phyloP scores from a whole-genome alignment of 1,284 basidiomycete species.

The Anthracocystis panici-leucophaei region DNA sequence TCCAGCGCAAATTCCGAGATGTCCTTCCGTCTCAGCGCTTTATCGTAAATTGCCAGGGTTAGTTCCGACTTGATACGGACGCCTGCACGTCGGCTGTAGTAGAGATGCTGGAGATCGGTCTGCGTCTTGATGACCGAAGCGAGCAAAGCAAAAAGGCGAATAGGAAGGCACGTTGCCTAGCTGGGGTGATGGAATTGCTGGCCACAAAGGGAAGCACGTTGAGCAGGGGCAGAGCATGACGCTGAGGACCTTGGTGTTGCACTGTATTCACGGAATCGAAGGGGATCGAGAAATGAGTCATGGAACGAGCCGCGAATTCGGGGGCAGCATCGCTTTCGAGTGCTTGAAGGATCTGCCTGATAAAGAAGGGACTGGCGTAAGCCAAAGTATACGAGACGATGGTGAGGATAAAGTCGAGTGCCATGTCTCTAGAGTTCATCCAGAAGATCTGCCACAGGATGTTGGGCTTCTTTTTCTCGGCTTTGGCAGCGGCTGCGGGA shows the following conservation, averaged over 20 bases:
- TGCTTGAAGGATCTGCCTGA: constrained; percentile 48
- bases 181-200: constrained; percentile 11
- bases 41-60: constrained; percentile 87
- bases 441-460: constrained; percentile 30
- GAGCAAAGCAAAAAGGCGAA: constrained; percentile 46
- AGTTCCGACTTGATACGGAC: constrained; percentile 80
- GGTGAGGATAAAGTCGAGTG: constrained; percentile 41
- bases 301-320: neutral
- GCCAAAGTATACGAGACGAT: constrained; percentile 48
- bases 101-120: constrained; percentile 80
- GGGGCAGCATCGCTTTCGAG: constrained; percentile 6
- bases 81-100: constrained; percentile 77
- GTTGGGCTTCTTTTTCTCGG: constrained; percentile 31
- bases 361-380: constrained; percentile 52
- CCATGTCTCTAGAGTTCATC: constrained; percentile 46
- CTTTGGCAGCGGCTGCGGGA: constrained; percentile 26
- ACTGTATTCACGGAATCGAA: neutral
- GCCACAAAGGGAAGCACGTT: neutral
- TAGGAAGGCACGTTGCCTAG: constrained; percentile 44
- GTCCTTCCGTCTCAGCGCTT: constrained; percentile 86
- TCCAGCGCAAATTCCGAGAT: constrained; percentile 80
- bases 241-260: neutral
- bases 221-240: constrained; percentile 6
- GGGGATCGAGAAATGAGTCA: neutral
- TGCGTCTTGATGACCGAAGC: constrained; percentile 45